Evolutionary conservation across 257 asterid genomes (phyloP).

Genomic region (Nicotiana attenuata): DNA sequence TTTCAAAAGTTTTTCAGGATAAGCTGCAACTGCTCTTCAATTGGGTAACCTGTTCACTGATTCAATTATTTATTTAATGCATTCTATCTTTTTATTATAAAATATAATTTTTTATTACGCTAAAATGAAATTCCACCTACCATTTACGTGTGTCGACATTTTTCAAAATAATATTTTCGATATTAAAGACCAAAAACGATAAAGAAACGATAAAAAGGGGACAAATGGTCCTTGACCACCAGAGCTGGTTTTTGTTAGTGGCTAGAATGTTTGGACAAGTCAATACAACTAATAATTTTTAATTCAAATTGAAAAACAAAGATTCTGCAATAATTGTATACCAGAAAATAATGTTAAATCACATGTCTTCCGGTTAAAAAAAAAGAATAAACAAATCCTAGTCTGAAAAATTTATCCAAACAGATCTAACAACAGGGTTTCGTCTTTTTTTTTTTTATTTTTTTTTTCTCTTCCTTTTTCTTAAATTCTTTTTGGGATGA

Average conservation of each 20-base stretch:
- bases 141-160: neutral
- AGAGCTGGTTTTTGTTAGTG: slow-evolving; percentile 21
- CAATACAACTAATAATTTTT: slow-evolving; percentile 1
- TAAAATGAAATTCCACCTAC: neutral
- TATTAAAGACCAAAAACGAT: neutral
- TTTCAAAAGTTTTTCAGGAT: too few species aligned
- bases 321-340: slow-evolving; percentile 9
- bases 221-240: slow-evolving; percentile 2
- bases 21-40: too few species aligned
- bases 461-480: neutral
- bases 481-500: neutral
- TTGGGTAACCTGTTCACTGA: too few species aligned
- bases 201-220: neutral
- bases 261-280: slow-evolving; percentile 40
- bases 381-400: neutral
- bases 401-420: neutral
- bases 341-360: slow-evolving; percentile 9
- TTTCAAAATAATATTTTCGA: neutral
- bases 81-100: neutral
- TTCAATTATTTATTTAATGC: neutral
- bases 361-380: neutral
- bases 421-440: neutral
- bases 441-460: neutral
- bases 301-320: neutral
- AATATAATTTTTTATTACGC: neutral